phyloP scores from a whole-genome alignment of 1,284 basidiomycete species.

The Omphalotus olearius region DNA sequence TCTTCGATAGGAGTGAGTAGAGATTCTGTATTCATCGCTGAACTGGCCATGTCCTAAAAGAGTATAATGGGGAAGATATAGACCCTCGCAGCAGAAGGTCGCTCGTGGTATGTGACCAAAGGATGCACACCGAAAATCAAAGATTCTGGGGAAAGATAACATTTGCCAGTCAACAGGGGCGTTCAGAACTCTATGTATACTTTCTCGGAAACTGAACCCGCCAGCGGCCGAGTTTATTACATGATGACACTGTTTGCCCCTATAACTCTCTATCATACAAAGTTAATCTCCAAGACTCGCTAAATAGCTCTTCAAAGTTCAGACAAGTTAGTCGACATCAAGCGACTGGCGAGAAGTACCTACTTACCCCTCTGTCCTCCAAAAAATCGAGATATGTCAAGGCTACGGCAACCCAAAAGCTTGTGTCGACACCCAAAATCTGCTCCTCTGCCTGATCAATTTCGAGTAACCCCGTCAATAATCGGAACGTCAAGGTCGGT shows the following conservation, averaged over 20 bases:
- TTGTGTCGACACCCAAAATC: constrained; percentile 64
- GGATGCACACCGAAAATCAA: too few species aligned
- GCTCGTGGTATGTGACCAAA: too few species aligned
- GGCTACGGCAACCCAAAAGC: constrained; percentile 72
- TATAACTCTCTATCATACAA: background rate
- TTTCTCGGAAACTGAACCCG: background rate
- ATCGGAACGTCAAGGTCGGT: constrained; percentile 54
- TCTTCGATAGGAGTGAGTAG: background rate
- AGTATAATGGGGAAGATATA: background rate
- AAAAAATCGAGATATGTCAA: constrained; percentile 73
- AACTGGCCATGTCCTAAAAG: background rate
- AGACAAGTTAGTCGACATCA: background rate
- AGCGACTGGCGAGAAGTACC: too few species aligned
- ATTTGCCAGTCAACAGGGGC: too few species aligned
- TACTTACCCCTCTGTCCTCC: constrained; percentile 67
- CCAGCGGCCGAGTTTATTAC: background rate
- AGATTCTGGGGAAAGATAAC: too few species aligned
- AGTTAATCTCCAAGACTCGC: constrained; percentile 1
- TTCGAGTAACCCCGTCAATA: constrained; percentile 58
- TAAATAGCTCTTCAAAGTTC: constrained; percentile 1
- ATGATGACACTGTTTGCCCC: background rate
- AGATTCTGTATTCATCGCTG: background rate
- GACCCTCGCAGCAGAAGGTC: too few species aligned
- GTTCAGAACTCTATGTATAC: too few species aligned
- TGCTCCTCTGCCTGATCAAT: constrained; percentile 53